Percentiles rank a stretch among this genome's conserved stretches.
phyloP scores from a whole-genome alignment of 192 early-diverging fungal genomes.

The Podila clonocystis region DNA sequence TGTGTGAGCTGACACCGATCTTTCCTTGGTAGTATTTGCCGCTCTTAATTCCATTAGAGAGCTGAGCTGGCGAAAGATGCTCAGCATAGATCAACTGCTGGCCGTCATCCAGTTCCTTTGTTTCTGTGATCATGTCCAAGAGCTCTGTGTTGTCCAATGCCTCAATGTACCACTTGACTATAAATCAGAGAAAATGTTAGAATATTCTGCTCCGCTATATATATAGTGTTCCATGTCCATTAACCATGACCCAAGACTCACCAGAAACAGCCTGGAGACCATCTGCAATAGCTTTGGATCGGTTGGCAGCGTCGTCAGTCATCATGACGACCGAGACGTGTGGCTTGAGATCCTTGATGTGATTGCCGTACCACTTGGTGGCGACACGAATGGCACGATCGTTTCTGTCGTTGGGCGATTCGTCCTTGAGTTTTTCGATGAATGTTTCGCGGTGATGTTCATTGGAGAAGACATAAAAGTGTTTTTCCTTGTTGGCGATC shows the following conservation, averaged over 20 bases:
- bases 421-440: constrained; percentile 81
- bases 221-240: background rate
- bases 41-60: constrained; percentile 86
- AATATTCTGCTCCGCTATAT: background rate
- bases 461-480: constrained; percentile 96
- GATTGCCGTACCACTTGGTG: constrained; percentile 84
- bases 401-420: constrained; percentile 95
- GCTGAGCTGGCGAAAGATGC: constrained; percentile 81
- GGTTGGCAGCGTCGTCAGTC: constrained; percentile 92
- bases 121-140: constrained; percentile 86
- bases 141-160: constrained; percentile 80
- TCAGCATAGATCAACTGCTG: constrained; percentile 64
- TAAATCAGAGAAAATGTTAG: background rate
- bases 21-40: constrained; percentile 84
- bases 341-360: constrained; percentile 61
- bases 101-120: constrained; percentile 73
- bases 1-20: constrained; percentile 85
- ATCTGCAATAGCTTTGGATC: constrained; percentile 70
- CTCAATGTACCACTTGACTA: constrained; percentile 83
- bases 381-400: constrained; percentile 93
- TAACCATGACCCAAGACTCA: constrained; percentile 11
- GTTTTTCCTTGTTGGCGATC: constrained; percentile 74
- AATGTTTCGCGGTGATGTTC: constrained; percentile 93
- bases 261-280: constrained; percentile 76
- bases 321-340: constrained; percentile 74